Percentiles rank a stretch among this genome's conserved stretches.
phyloP scores from a whole-genome alignment of 1,139 yeast genomes.

The Zhuliangozyma parablackwelliae region DNA sequence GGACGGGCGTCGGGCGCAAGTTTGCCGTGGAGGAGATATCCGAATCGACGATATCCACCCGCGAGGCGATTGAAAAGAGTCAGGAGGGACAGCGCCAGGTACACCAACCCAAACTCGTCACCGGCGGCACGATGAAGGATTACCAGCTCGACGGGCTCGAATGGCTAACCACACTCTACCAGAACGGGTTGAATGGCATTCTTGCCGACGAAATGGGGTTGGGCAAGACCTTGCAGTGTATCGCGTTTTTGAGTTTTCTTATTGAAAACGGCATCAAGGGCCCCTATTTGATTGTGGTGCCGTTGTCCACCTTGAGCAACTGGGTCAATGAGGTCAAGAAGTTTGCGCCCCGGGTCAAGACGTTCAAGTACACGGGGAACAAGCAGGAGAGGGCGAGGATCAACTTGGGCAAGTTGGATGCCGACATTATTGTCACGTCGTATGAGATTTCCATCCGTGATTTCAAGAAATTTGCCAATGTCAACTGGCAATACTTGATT shows the following conservation, averaged over 20 bases:
- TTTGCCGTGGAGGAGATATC: slow-evolving; percentile 11
- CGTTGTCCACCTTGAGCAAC: slow-evolving; percentile 79
- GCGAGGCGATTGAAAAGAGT: slow-evolving; percentile 20
- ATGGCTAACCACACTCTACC: slow-evolving; percentile 84
- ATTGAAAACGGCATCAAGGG: slow-evolving; percentile 78
- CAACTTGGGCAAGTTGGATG: slow-evolving; percentile 17
- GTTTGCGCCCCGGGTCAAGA: slow-evolving; percentile 71
- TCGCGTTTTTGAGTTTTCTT: slow-evolving; percentile 69
- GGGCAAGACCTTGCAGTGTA: slow-evolving; percentile 88
- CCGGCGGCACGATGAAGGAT: slow-evolving; percentile 68
- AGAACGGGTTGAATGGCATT: slow-evolving; percentile 92
- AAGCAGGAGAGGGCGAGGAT: slow-evolving; percentile 48
- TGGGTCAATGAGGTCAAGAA: slow-evolving; percentile 71
- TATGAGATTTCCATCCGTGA: slow-evolving; percentile 80
- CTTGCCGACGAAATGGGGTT: slow-evolving; percentile 97
- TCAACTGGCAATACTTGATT: slow-evolving; percentile 75
- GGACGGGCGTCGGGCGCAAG: slow-evolving; percentile 9
- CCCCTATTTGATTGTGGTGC: slow-evolving; percentile 83
- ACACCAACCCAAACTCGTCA: slow-evolving; percentile 61
- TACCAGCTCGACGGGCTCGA: slow-evolving; percentile 89
- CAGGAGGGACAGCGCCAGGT: slow-evolving; percentile 17
- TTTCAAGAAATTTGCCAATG: slow-evolving; percentile 43
- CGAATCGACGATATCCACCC: slow-evolving; percentile 16
- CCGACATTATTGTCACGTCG: slow-evolving; percentile 61
- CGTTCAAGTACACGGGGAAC: slow-evolving; percentile 61